A percentile compares a stretch with the other conserved stretches of the same genome.
Conservation (phyloP, 2,329 filamentous ascomycete genomes). For the Pestalotiopsis sp. region DNA sequence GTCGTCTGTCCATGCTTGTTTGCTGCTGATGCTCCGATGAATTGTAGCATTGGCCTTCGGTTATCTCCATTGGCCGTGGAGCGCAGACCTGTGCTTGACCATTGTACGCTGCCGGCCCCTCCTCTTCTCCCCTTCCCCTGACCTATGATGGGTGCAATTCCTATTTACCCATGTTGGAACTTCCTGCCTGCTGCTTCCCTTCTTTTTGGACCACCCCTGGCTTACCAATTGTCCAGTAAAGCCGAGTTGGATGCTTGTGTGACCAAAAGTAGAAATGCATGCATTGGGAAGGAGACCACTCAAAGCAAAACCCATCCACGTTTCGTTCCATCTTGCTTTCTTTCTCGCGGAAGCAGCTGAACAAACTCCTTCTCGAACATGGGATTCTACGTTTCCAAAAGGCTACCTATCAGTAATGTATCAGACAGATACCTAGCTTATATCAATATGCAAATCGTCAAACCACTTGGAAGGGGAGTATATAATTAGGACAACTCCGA, state of each 20-base stretch:
- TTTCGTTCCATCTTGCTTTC: neutral
- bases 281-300: constrained; percentile 11
- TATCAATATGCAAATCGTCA: neutral
- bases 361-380: neutral
- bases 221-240: neutral
- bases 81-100: neutral
- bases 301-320: constrained; percentile 2
- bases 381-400: neutral
- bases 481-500: neutral
- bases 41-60: neutral
- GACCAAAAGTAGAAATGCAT: neutral
- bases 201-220: neutral
- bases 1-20: neutral
- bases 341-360: neutral
- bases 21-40: neutral
- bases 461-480: neutral
- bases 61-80: neutral
- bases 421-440: neutral
- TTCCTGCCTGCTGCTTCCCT: neutral
- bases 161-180: neutral
- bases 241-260: neutral
- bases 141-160: constrained; percentile 4
- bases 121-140: neutral
- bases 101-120: neutral
- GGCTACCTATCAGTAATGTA: too few species aligned